Evolutionary conservation across 495 filamentous ascomycete species (phyloP).

Genomic region (Geopyxis carbonaria): DNA sequence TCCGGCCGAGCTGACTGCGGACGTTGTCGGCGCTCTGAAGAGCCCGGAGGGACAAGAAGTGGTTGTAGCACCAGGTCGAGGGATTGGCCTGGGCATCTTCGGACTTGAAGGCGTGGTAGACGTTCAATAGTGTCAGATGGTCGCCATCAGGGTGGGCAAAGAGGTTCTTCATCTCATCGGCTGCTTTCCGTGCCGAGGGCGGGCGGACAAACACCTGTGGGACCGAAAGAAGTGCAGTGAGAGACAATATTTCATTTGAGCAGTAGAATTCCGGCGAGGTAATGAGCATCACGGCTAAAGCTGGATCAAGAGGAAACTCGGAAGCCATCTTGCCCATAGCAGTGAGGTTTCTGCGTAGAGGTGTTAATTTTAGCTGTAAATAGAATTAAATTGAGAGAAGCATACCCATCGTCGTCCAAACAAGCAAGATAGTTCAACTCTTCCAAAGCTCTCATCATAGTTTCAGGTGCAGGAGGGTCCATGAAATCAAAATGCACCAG

Average conservation of each 20-base stretch:
- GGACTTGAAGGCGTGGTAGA: conserved; percentile 91
- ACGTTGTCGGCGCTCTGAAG: conserved; percentile 89
- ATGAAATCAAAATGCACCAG: conserved; percentile 97
- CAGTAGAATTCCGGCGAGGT: conserved; percentile 95
- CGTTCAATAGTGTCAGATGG: conserved; percentile 90
- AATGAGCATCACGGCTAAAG: conserved; percentile 94
- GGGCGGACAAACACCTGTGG: conserved; percentile 89
- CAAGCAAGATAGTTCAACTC: conserved; percentile 96
- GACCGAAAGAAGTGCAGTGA: conserved; percentile 84
- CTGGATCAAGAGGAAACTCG: conserved; percentile 89
- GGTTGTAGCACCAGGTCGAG: conserved; percentile 90
- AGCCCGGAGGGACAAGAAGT: conserved; percentile 82
- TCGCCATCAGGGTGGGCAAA: conserved; percentile 91
- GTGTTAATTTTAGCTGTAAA: not conserved
- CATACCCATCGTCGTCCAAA: conserved; percentile 68
- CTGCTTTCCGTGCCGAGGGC: conserved; percentile 63
- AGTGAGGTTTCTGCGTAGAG: conserved; percentile 49
- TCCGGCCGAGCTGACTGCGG: conserved; percentile 71
- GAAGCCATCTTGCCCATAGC: conserved; percentile 71
- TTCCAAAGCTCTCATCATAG: conserved; percentile 93
- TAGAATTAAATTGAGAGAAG: not conserved
- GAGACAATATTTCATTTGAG: conserved; percentile 93
- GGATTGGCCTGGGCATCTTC: conserved; percentile 52
- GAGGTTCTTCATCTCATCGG: conserved; percentile 90
- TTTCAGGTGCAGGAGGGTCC: conserved; percentile 97